phyloP scores from a whole-genome alignment of 176 grass and related monocot genomes.

The Hsuehochloa calcarea region DNA sequence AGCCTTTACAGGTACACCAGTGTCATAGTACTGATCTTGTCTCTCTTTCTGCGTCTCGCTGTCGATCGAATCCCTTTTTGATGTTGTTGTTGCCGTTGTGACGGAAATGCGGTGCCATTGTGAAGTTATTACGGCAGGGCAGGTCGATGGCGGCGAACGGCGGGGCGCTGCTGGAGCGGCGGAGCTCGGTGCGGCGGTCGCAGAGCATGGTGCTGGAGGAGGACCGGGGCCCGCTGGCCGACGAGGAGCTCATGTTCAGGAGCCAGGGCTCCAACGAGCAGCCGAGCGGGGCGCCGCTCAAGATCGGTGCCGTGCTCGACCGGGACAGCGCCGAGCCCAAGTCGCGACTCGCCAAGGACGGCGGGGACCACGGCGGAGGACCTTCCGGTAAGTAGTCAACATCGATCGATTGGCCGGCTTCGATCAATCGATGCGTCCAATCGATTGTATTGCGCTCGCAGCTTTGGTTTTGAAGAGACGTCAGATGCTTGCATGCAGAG shows the following conservation, averaged over 20 bases:
- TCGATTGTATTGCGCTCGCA: not conserved
- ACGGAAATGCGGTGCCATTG: not conserved
- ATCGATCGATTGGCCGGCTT: not conserved
- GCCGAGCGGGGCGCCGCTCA: not conserved
- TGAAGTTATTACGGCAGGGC: not conserved
- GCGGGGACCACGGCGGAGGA: not conserved
- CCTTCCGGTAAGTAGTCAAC: slow-evolving; percentile 43
- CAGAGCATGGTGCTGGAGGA: slow-evolving; percentile 40
- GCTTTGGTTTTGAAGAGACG: slow-evolving; percentile 29
- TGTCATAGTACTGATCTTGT: slow-evolving; percentile 19
- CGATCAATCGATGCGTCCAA: not conserved
- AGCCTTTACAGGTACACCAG: slow-evolving; percentile 51
- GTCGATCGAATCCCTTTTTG: not conserved
- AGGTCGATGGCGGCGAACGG: slow-evolving; percentile 34
- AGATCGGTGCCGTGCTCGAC: slow-evolving; percentile 7
- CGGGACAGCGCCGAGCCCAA: slow-evolving; percentile 14
- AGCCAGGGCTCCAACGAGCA: slow-evolving; percentile 18
- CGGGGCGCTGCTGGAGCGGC: slow-evolving; percentile 32
- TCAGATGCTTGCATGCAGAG: slow-evolving; percentile 46
- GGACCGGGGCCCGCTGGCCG: not conserved
- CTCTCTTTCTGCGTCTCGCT: not conserved
- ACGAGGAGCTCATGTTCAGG: slow-evolving; percentile 12
- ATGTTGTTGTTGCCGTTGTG: not conserved
- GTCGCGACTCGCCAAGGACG: not conserved
- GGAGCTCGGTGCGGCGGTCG: slow-evolving; percentile 45